These are phyloP conservation scores for Pilobolus umbonatus DNA, from an alignment of 192 early-diverging fungal genomes.

Conservation along the genomic window DNA sequence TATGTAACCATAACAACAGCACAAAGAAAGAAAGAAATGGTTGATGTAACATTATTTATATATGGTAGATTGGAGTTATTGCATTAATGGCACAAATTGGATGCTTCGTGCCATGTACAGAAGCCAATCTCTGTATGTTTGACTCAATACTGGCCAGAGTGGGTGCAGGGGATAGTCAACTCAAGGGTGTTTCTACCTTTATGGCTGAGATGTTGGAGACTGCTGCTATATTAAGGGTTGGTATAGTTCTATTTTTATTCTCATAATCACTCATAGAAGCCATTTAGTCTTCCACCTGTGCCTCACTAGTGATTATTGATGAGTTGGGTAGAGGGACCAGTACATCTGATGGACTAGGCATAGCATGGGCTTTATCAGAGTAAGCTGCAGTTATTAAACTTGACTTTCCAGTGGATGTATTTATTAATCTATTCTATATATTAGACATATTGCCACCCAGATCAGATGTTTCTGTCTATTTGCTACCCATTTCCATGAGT, in stretches of 20 bases:
- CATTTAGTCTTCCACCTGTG: constrained; percentile 71
- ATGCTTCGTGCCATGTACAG: constrained; percentile 87
- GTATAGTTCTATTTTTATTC: too few species aligned
- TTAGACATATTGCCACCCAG: constrained; percentile 24
- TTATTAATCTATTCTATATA: constrained; percentile 3
- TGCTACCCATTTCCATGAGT: constrained; percentile 96
- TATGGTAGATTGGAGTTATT: constrained; percentile 89
- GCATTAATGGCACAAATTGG: constrained; percentile 93
- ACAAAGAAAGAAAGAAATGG: not conserved
- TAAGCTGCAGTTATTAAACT: constrained; percentile 44
- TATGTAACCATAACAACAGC: constrained; percentile 27
- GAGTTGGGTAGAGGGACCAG: constrained; percentile 97
- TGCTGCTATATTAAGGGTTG: constrained; percentile 81
- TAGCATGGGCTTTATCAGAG: constrained; percentile 98
- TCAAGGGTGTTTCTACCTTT: constrained; percentile 93
- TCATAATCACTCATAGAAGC: not conserved
- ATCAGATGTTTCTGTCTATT: constrained; percentile 23
- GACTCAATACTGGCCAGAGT: constrained; percentile 90
- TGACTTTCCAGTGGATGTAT: not conserved
- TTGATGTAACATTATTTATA: too few species aligned
- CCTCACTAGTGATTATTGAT: constrained; percentile 93
- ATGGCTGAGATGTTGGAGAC: constrained; percentile 97
- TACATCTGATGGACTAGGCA: constrained; percentile 95
- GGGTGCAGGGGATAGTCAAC: constrained; percentile 89
- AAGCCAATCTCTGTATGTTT: constrained; percentile 69